A percentile compares a stretch with the other conserved stretches of the same genome.
These are phyloP conservation scores for Parasarocladium wereldwijsianum DNA, from an alignment of 2,329 filamentous ascomycete species.

Conservation along the genomic window DNA sequence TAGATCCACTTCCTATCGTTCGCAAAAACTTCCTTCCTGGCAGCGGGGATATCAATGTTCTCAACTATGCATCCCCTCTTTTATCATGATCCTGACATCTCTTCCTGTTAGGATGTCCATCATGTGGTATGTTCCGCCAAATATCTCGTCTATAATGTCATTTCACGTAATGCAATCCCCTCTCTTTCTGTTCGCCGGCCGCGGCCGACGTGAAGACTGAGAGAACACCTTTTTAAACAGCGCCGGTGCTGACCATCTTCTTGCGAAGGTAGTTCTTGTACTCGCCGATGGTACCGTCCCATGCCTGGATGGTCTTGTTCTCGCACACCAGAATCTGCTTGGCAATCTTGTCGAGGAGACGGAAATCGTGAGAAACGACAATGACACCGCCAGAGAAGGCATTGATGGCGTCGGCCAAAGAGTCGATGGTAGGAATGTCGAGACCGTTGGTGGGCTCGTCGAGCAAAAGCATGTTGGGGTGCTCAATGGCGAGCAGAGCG, in stretches of 20 bases:
- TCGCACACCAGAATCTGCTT: conserved; percentile 99
- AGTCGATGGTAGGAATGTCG: conserved; percentile 97
- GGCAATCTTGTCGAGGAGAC: conserved; percentile 96
- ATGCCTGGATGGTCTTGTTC: conserved; percentile 82
- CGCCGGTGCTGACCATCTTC: conserved; percentile 89
- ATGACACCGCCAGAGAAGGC: conserved; percentile 92
- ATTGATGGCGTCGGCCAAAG: conserved; percentile 93
- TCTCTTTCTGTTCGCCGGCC: too few species aligned
- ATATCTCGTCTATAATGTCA: conserved; percentile 5
- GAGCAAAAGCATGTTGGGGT: conserved; percentile 92
- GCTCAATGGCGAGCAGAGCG: conserved; percentile 84
- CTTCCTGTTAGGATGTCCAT: too few species aligned
- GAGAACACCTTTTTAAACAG: conserved; percentile 48
- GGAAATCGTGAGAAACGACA: conserved; percentile 97
- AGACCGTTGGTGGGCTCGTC: conserved; percentile 99
- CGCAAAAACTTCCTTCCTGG: too few species aligned
- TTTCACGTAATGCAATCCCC: conserved; percentile 3
- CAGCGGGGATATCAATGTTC: too few species aligned
- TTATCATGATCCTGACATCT: too few species aligned
- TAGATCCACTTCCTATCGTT: too few species aligned
- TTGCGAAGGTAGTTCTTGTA: conserved; percentile 99
- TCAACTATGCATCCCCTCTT: too few species aligned
- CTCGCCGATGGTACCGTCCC: conserved; percentile 78
- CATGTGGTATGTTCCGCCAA: not conserved
- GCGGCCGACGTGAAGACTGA: too few species aligned